Base-by-base conservation (phyloP, 768 basidiomycete genomes). In the Saitozyma podzolica region DNA sequence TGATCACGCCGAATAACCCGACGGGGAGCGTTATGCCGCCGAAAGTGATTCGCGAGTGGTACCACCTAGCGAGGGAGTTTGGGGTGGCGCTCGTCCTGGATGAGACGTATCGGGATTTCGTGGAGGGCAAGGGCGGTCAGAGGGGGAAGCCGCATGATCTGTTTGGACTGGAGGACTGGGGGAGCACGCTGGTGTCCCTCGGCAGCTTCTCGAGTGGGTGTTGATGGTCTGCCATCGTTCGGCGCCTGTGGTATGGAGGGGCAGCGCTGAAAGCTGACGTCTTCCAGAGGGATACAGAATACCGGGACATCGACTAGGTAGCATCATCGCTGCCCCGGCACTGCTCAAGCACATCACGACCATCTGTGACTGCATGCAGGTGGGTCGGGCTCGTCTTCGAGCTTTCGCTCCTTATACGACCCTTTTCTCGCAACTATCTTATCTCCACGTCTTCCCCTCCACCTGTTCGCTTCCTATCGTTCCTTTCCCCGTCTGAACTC, bases 51-150 rank as follows among this genome's bases (percentile, higher is more conserved):
- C 75, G 81, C 0, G 79, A 84, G 6, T 92, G 91, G 66, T 84
- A 84, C 2, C 66, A 80, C 0, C 83, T 92, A 3, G 88, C 90
- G 0, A 79, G 72, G 19, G 80, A 83, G 55, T 76, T 82, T 37
- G 81, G 82, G 0, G 69, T 91, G 16, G 87, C 89, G 0, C 83
- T 92, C 20, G 83, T 92, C 43, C 54, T 94, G n/a, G 91, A 94
- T 78, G 90, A 92, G 79, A 92, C 91, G 0, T 94, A 94, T 78
- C 84, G 90, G 11, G 90, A 92, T 74, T 91, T 92, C 70, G 80
- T 87, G 49, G 59, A 49, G 37, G 51, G 40, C 50, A 41, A 58
- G 48, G 59, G 63, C 40, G 65, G 53, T 37, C 50, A 66, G 19
- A 64, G 63, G 40, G 68, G 69, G 0, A 62, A 64, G 40, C 80